Evolutionary conservation across 179 eudicot genomes (phyloP).

Genomic region (Heliamphora pulchella): DNA sequence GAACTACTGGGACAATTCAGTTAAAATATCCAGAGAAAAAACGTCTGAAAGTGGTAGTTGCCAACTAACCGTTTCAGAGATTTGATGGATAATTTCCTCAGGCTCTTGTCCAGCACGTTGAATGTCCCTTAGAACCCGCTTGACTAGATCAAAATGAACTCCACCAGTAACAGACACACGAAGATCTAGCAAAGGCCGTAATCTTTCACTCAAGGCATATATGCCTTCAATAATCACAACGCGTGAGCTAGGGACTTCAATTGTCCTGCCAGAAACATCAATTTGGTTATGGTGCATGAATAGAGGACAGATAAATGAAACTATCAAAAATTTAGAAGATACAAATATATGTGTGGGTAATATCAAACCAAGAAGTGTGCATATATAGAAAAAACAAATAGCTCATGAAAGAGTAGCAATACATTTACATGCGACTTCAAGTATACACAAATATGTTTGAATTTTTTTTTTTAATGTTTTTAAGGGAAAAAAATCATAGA

Average conservation of each 20-base stretch:
- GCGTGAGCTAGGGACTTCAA: conserved; percentile 80
- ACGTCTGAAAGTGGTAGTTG: conserved; percentile 15
- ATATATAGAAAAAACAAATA: not conserved
- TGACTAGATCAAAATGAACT: conserved; percentile 91
- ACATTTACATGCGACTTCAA: not conserved
- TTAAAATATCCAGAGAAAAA: not conserved
- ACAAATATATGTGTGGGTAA: not conserved
- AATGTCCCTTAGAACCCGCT: conserved; percentile 83
- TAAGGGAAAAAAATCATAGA: not conserved
- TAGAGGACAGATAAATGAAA: not conserved
- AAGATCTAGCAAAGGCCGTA: conserved; percentile 78
- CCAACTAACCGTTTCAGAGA: conserved; percentile 78
- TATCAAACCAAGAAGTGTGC: not conserved
- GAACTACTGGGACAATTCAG: not conserved
- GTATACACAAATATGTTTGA: too few relatives aligned
- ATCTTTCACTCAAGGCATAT: conserved; percentile 84
- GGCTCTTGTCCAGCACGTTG: conserved; percentile 97
- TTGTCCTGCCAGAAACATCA: conserved; percentile 42
- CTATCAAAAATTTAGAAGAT: not conserved
- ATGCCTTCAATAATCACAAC: conserved; percentile 92
- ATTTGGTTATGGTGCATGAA: not conserved
- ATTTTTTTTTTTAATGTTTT: not conserved
- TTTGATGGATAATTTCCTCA: conserved; percentile 90
- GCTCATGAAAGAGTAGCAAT: not conserved
- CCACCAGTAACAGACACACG: conserved; percentile 93